Base-by-base conservation (phyloP, 2,329 filamentous ascomycete species). In the Coniella vitis region DNA sequence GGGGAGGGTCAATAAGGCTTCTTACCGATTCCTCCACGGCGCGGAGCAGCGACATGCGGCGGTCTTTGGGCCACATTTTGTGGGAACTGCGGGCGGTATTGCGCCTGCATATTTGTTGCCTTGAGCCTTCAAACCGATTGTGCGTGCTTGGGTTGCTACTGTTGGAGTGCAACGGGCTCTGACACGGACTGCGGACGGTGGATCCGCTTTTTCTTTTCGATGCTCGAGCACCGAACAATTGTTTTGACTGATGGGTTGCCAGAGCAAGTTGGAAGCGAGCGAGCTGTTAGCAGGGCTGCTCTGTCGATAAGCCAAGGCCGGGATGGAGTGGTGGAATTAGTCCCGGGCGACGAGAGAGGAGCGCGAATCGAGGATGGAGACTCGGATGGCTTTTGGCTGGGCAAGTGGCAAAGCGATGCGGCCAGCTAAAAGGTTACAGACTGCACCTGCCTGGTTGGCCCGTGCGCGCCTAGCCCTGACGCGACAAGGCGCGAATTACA, bases 21-120 rank as follows among this genome's bases (percentile, higher is more conserved):
- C 38, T 40, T 67, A 77, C 75, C 75, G 61, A 76, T 76, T 56
- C 73, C 74, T 57, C 73, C 73, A 57, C 75, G 72, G 55, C 74
- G 70, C 60, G 69, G 72, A 54, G 69, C 70, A 48, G 68, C 61
- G 54, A 67, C 61, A 64, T 76, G 74, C 56, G 72, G 68, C 55
- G 70, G 68, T 55, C 74, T 66, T 60, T 73, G 74, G 54, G 73
- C 67, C 57, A 68, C 65, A 63, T 73, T 74, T 57, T 75, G 73
- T 60, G 70, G 67, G 63, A 73, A 76, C 51, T 45, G 48, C 48
- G 65, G 64, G 55, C 75, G 74, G 60, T 74, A 78, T 56, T 75
- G 72, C 50, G 67, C 65, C 65, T 78, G 75, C 75, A 79, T 78
- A 58, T 60, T 69, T 60, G 16, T 25, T 41, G 32, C 16, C 19